Evolutionary conservation across 2,329 filamentous ascomycete genomes (phyloP).

Genomic region (Periglandula ipomoeae): DNA sequence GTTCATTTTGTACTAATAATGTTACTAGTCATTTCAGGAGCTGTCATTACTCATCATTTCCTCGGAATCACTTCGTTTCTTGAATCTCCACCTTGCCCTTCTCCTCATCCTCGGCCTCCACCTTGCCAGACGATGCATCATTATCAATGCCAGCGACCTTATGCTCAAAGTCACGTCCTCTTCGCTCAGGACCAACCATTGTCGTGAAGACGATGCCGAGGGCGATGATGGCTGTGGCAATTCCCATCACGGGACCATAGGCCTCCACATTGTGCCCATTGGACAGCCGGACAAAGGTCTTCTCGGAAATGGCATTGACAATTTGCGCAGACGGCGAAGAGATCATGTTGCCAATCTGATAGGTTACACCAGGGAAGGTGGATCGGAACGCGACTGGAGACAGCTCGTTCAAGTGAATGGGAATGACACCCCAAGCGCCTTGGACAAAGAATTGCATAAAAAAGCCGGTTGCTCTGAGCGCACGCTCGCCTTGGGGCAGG

Average conservation of each 20-base stretch:
- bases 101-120: conserved; percentile 22
- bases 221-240: conserved; percentile 69
- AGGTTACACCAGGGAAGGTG: conserved; percentile 61
- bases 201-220: conserved; percentile 59
- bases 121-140: conserved; percentile 17
- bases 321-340: conserved; percentile 67
- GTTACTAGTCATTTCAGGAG: too few relatives aligned
- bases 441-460: conserved; percentile 62
- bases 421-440: conserved; percentile 58
- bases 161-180: conserved; percentile 60
- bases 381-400: conserved; percentile 62
- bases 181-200: conserved; percentile 64
- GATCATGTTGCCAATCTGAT: conserved; percentile 69
- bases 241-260: conserved; percentile 67
- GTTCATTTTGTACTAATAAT: too few relatives aligned
- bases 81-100: conserved; percentile 15
- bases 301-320: conserved; percentile 64
- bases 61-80: conserved; percentile 3
- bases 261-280: conserved; percentile 53
- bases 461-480: conserved; percentile 56
- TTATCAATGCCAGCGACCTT: conserved; percentile 31
- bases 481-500: conserved; percentile 48
- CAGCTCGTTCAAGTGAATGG: conserved; percentile 66
- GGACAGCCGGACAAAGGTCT: conserved; percentile 41
- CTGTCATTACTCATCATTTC: neutral